These are phyloP conservation scores for Pseudonitzschia multiseries DNA, from an alignment of 108 stramenopile genomes.

Conservation along the genomic window DNA sequence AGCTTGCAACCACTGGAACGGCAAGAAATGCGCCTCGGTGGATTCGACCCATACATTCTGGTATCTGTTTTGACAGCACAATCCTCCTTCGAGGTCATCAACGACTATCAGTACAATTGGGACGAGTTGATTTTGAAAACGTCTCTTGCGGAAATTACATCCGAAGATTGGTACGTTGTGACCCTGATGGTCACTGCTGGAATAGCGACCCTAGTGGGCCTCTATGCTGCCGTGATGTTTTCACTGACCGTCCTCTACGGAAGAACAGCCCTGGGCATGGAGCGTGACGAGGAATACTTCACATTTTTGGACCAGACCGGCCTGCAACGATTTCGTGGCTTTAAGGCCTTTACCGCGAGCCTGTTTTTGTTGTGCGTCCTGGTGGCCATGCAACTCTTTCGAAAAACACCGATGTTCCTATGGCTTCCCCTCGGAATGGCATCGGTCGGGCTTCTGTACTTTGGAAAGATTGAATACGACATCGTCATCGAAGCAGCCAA, in stretches of 20 bases:
- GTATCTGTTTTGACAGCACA: not conserved
- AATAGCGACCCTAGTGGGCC: constrained; percentile 10
- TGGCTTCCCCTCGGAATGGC: not conserved
- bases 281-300: constrained; percentile 1
- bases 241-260: constrained; percentile 21
- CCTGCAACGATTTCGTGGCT: constrained; percentile 4
- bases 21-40: not conserved
- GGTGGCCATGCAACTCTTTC: not conserved
- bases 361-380: constrained; percentile 13
- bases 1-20: not conserved
- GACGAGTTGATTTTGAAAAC: not conserved
- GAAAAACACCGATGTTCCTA: not conserved
- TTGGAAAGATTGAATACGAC: not conserved
- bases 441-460: not conserved
- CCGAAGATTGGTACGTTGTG: not conserved
- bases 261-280: constrained; percentile 29
- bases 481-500: not conserved
- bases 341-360: constrained; percentile 6
- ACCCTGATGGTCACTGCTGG: not conserved
- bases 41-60: not conserved
- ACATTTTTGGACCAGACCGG: constrained; percentile 5
- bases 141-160: not conserved
- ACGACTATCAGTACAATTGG: not conserved
- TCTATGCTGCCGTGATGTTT: constrained; percentile 31
- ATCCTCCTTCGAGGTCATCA: not conserved